Conservation (phyloP, 2,329 filamentous ascomycete species). For the Beauveria brongniartii region DNA sequence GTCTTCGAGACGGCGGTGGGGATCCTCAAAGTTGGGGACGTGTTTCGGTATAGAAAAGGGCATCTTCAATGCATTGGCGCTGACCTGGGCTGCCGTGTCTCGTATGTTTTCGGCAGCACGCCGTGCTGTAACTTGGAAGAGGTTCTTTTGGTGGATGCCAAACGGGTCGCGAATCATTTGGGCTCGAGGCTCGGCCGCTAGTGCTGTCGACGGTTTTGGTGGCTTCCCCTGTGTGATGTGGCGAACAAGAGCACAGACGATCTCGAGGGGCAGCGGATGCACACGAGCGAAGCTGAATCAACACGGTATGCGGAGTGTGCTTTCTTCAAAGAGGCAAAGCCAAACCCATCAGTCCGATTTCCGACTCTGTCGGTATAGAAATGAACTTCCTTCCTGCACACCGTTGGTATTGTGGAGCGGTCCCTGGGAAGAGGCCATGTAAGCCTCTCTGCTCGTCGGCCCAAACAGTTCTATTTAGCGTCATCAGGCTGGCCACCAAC, state of each 20-base stretch:
- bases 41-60: slow-evolving; percentile 61
- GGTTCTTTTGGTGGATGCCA: slow-evolving; percentile 34
- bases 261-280: too few relatives aligned
- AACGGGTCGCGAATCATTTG: slow-evolving; percentile 38
- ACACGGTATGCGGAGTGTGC: too few relatives aligned
- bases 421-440: slow-evolving; percentile 9
- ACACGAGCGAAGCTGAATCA: too few relatives aligned
- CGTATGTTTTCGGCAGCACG: slow-evolving; percentile 36
- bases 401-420: neutral
- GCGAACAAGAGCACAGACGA: neutral
- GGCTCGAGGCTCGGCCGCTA: slow-evolving; percentile 15
- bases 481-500: neutral
- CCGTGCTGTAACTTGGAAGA: slow-evolving; percentile 41
- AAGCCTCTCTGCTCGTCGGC: slow-evolving; percentile 1
- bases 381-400: neutral
- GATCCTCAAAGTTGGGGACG: slow-evolving; percentile 59
- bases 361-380: neutral
- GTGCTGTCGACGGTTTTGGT: neutral
- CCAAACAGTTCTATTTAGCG: neutral
- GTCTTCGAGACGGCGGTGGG: slow-evolving; percentile 58
- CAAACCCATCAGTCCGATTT: neutral
- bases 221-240: slow-evolving; percentile 2
- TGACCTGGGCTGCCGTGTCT: slow-evolving; percentile 41
- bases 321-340: too few relatives aligned
- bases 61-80: slow-evolving; percentile 47